A percentile compares a stretch with the other conserved stretches of the same genome.
These are phyloP conservation scores for Aureobasidium uvarum DNA, from an alignment of 2,329 filamentous ascomycete species.

Conservation along the genomic window DNA sequence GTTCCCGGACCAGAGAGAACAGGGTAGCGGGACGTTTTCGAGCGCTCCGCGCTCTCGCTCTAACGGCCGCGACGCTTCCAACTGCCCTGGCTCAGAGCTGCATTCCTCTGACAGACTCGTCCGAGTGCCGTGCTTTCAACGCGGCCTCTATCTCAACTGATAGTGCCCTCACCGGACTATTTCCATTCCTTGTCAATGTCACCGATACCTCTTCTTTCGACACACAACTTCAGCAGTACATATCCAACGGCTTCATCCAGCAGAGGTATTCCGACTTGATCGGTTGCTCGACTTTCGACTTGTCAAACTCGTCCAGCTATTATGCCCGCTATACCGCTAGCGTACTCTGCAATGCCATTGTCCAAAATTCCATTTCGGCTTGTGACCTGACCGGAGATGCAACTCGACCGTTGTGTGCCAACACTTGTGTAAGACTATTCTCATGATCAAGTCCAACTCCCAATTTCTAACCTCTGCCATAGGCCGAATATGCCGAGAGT, in stretches of 20 bases:
- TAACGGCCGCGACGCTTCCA: slow-evolving; percentile 27
- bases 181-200: slow-evolving; percentile 81
- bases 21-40: slow-evolving; percentile 4
- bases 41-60: slow-evolving; percentile 8
- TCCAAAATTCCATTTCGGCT: slow-evolving; percentile 76
- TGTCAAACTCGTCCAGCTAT: slow-evolving; percentile 73
- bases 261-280: slow-evolving; percentile 76
- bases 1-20: not conserved
- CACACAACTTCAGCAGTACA: slow-evolving; percentile 66
- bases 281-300: slow-evolving; percentile 74
- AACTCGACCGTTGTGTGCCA: slow-evolving; percentile 78
- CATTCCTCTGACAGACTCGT: slow-evolving; percentile 69
- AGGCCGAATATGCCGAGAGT: slow-evolving; percentile 82
- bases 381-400: slow-evolving; percentile 66
- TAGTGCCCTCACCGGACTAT: slow-evolving; percentile 57
- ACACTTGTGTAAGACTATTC: slow-evolving; percentile 68
- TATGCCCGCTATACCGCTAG: slow-evolving; percentile 94
- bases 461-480: slow-evolving; percentile 30
- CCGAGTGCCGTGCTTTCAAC: slow-evolving; percentile 68
- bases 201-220: slow-evolving; percentile 77
- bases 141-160: slow-evolving; percentile 69
- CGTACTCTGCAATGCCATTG: slow-evolving; percentile 87
- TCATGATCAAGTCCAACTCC: slow-evolving; percentile 3
- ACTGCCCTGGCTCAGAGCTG: slow-evolving; percentile 50
- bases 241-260: slow-evolving; percentile 71